Base-by-base conservation (phyloP, 768 basidiomycete genomes). In the Mycena crocata region DNA sequence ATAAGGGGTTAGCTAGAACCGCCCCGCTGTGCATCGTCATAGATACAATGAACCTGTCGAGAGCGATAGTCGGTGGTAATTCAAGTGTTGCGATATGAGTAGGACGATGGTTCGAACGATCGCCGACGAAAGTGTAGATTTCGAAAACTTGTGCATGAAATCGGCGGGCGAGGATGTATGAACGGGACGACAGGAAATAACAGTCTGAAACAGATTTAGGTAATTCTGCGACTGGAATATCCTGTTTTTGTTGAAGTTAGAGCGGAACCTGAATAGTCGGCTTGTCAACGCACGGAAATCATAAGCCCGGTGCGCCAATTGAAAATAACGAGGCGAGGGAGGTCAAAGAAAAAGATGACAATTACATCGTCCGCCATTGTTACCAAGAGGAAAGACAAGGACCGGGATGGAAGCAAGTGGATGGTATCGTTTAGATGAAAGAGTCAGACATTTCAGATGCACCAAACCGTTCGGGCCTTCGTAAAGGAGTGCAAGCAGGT, bases 281-380 rank as follows among this genome's bases (percentile, higher is more conserved):
- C 21, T 6, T 31, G n/a, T 5, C n/a, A 58, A 54, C 50, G 26
- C 42, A 62, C 60, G 3, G 23, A 19, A 14, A 62, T 40, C 13
- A 13, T 21, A 7, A 34, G 14, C 23, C 60, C 60, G 10, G 21
- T 23, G 2, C 51, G 28, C 60, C 50, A 62, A 32, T 61, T 61
- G 2, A 28, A 51, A n/a, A 61, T 8, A 30, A 34, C 5, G 3
- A 31, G 21, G 19, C 19, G 24, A 14, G 6, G 10, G 4, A 13
- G 30, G 8, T 52, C 30, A 15, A 15, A 10, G 21, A 65, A 54
- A 19, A 52, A 66, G 5, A 66, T 12, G 15, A 32, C 57, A 32
- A 59, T 48, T 3, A 66, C 23, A 26, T 66, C 64, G 50, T 59
- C 49, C 34, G 28, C 57, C 6, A 66, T 44, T 12, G 24, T 17